A percentile compares a stretch with the other conserved stretches of the same genome.
These are phyloP conservation scores for Carex cristatella DNA, from an alignment of 176 grass and related monocot species.

Conservation along the genomic window DNA sequence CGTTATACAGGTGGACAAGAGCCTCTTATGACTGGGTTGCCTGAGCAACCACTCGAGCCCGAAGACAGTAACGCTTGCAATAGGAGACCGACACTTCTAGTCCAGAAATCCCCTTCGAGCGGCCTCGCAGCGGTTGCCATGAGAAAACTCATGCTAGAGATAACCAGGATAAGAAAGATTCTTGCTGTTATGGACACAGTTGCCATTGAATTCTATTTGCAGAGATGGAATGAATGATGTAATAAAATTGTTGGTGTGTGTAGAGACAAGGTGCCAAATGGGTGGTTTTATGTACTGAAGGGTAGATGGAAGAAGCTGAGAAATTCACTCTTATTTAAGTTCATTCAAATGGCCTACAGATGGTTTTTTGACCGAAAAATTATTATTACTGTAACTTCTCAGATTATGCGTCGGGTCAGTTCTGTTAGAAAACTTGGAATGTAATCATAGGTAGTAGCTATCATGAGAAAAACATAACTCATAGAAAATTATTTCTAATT, in stretches of 20 bases:
- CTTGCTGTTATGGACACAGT: not conserved
- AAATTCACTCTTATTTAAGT: not conserved
- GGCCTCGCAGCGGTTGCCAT: not conserved
- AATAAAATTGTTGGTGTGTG: not conserved
- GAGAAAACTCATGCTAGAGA: slow-evolving; percentile 4
- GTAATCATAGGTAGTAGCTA: too few relatives aligned
- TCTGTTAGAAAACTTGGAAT: too few relatives aligned
- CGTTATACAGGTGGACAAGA: not conserved
- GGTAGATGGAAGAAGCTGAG: not conserved
- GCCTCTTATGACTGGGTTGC: not conserved
- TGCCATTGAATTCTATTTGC: not conserved
- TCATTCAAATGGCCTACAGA: too few relatives aligned
- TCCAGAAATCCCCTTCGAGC: not conserved
- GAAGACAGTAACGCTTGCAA: not conserved
- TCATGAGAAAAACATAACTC: too few relatives aligned
- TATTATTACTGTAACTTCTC: too few relatives aligned
- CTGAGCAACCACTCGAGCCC: not conserved
- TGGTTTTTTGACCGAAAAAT: too few relatives aligned
- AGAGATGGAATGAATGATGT: not conserved
- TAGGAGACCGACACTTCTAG: not conserved
- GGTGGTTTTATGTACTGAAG: too few relatives aligned
- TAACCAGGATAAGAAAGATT: not conserved
- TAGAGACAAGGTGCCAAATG: not conserved
- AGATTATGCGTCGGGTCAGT: too few relatives aligned
- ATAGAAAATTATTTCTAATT: too few relatives aligned